phyloP scores from a whole-genome alignment of 768 basidiomycete species.

The Tylopilus balloui region DNA sequence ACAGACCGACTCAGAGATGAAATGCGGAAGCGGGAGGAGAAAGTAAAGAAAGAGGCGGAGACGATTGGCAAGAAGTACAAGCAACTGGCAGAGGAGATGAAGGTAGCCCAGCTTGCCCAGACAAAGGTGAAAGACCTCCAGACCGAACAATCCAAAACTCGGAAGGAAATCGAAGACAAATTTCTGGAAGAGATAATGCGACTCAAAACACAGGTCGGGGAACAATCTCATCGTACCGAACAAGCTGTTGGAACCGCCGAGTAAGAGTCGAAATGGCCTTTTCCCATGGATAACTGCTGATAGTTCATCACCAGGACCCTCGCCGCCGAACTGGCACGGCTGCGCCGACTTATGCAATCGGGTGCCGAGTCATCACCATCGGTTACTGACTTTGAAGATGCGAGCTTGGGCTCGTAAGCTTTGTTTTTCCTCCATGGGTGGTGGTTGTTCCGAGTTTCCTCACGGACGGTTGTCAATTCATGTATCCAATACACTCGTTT shows the following conservation, averaged over 20 bases:
- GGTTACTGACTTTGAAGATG: constrained; percentile 8
- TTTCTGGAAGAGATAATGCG: constrained; percentile 54
- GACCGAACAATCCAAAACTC: constrained; percentile 45
- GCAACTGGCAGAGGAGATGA: constrained; percentile 57
- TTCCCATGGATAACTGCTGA: background rate
- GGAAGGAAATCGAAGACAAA: constrained; percentile 55
- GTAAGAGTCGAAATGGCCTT: constrained; percentile 35
- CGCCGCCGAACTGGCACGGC: constrained; percentile 58
- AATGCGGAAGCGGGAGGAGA: constrained; percentile 70
- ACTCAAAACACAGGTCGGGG: constrained; percentile 52
- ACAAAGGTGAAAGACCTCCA: constrained; percentile 47
- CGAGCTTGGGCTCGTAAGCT: constrained; percentile 14
- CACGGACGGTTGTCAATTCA: constrained; percentile 28
- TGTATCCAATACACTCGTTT: constrained; percentile 32
- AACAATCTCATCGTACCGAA: constrained; percentile 51
- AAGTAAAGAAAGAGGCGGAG: constrained; percentile 63
- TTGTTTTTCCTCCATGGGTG: background rate
- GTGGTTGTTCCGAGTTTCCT: constrained; percentile 4
- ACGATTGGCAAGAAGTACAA: constrained; percentile 65
- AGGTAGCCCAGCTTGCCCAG: constrained; percentile 44
- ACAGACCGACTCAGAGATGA: constrained; percentile 67
- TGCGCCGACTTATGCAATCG: constrained; percentile 69
- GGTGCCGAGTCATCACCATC: constrained; percentile 36
- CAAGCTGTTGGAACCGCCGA: constrained; percentile 57
- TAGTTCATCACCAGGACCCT: constrained; percentile 40